Percentiles rank a stretch among this genome's conserved stretches.
Evolutionary conservation across 2,329 filamentous ascomycete species (phyloP).

Genomic region (Fusarium caatingaense): DNA sequence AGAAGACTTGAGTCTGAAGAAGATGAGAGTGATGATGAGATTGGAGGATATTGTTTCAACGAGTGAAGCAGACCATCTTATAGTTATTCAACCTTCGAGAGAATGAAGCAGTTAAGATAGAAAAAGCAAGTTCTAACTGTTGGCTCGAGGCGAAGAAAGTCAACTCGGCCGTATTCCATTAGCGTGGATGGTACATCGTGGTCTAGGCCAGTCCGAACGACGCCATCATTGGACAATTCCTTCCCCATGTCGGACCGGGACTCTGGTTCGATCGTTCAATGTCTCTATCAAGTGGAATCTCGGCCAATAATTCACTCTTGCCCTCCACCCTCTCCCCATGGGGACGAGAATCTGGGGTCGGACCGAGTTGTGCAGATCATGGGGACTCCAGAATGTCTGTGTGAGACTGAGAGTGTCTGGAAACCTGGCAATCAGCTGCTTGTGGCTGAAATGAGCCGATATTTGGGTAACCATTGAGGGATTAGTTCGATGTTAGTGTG

Average conservation of each 20-base stretch:
- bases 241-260: constrained; percentile 5
- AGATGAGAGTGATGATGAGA: constrained; percentile 3
- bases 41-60: no score
- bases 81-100: background rate
- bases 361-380: constrained; percentile 21
- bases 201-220: constrained; percentile 9
- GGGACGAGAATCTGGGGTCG: constrained; percentile 30
- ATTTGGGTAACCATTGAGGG: background rate
- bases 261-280: background rate
- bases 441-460: constrained; percentile 9
- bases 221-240: background rate
- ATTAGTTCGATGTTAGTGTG: background rate
- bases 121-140: background rate
- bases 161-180: background rate
- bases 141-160: background rate
- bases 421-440: background rate
- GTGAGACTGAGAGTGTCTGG: background rate
- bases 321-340: constrained; percentile 13
- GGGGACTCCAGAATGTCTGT: background rate
- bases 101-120: constrained; percentile 16
- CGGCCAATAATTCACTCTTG: background rate
- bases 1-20: background rate
- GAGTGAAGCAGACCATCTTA: constrained; percentile 21
- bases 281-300: background rate
- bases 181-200: background rate